phyloP scores from a whole-genome alignment of 345 rosid species.

The Acer negundo region DNA sequence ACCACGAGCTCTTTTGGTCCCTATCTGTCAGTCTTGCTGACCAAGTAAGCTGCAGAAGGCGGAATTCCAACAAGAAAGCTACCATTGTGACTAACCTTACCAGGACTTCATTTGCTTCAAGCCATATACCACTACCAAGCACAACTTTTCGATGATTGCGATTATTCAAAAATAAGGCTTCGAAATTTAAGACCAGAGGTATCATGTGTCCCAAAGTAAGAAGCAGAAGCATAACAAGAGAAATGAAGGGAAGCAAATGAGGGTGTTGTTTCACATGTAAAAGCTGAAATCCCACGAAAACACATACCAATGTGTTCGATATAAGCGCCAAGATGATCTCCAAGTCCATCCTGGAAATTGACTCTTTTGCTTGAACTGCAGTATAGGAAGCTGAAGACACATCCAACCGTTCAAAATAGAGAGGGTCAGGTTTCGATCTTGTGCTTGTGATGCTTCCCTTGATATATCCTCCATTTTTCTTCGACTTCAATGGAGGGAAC shows the following conservation, averaged over 20 bases:
- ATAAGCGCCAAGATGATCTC: slow-evolving; percentile 45
- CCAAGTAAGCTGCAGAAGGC: slow-evolving; percentile 45
- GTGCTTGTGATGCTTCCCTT: slow-evolving; percentile 49
- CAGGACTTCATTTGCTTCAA: slow-evolving; percentile 42
- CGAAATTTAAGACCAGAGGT: slow-evolving; percentile 45
- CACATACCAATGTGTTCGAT: slow-evolving; percentile 41
- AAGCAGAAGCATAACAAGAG: slow-evolving; percentile 46
- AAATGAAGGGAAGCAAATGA: slow-evolving; percentile 38
- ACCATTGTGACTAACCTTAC: slow-evolving; percentile 44
- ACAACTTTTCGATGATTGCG: slow-evolving; percentile 9
- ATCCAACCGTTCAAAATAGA: slow-evolving; percentile 30
- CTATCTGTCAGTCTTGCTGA: slow-evolving; percentile 30
- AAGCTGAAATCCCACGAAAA: slow-evolving; percentile 42
- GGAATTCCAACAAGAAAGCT: slow-evolving; percentile 46
- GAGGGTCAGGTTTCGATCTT: slow-evolving; percentile 32
- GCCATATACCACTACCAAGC: slow-evolving; percentile 37
- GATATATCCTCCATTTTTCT: slow-evolving; percentile 23
- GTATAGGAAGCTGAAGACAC: slow-evolving; percentile 29
- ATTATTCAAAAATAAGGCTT: slow-evolving; percentile 31
- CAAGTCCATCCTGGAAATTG: slow-evolving; percentile 46
- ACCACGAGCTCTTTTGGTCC: slow-evolving; percentile 29
- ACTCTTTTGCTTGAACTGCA: slow-evolving; percentile 9
- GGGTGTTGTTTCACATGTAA: slow-evolving; percentile 41
- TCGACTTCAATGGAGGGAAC: slow-evolving; percentile 40
- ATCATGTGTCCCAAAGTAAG: slow-evolving; percentile 44